Conservation (phyloP, 176 grass and related monocot genomes). For the Pharus latifolius region DNA sequence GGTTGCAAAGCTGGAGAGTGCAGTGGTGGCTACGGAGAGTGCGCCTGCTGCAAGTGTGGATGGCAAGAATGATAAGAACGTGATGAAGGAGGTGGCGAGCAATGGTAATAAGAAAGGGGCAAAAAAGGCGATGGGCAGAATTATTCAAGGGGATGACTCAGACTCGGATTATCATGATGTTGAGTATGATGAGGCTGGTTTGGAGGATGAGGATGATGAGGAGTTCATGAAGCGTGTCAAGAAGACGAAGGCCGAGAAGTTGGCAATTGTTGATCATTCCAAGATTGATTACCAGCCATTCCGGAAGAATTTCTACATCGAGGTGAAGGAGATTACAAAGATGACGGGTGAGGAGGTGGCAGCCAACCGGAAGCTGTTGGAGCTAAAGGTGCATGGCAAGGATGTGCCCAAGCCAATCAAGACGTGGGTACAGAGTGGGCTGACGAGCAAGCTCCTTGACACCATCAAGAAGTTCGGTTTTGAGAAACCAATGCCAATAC, state of each 20-base stretch:
- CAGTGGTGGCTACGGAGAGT: not conserved
- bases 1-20: constrained; percentile 69
- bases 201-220: constrained; percentile 77
- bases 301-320: constrained; percentile 93
- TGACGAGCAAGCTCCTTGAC: constrained; percentile 89
- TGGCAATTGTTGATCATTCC: constrained; percentile 84
- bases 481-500: constrained; percentile 94
- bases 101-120: constrained; percentile 34
- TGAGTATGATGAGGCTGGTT: constrained; percentile 31
- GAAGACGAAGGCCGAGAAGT: constrained; percentile 92
- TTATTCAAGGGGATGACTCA: constrained; percentile 75
- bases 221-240: constrained; percentile 93
- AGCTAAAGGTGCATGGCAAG: constrained; percentile 92
- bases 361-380: constrained; percentile 62
- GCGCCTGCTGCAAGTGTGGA: constrained; percentile 8
- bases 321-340: constrained; percentile 75
- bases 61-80: constrained; percentile 36
- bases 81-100: constrained; percentile 13
- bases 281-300: constrained; percentile 82
- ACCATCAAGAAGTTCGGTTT: constrained; percentile 93
- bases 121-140: constrained; percentile 50
- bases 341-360: constrained; percentile 70
- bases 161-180: constrained; percentile 45
- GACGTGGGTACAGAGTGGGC: constrained; percentile 82
- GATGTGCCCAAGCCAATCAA: constrained; percentile 92